Evolutionary conservation across 768 basidiomycete genomes (phyloP).

Genomic region (Myochromella boudieri): DNA sequence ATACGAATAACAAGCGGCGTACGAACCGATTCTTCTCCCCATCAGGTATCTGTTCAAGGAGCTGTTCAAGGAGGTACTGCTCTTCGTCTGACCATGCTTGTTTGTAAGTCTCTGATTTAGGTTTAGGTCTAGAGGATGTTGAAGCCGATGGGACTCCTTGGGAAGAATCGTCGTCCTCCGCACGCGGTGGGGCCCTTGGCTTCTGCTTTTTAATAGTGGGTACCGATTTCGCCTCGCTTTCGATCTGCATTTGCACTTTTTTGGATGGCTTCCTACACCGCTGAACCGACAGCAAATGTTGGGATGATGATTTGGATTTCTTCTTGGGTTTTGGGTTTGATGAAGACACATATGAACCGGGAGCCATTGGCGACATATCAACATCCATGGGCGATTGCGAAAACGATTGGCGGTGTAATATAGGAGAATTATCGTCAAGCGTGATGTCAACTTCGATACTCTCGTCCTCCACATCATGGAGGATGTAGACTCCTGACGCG

Average conservation of each 20-base stretch:
- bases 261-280: slow-evolving; percentile 7
- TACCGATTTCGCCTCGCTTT: background rate
- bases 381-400: background rate
- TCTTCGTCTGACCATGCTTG: slow-evolving; percentile 76
- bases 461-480: slow-evolving; percentile 59
- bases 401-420: slow-evolving; percentile 13
- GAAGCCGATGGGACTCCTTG: background rate
- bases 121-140: slow-evolving; percentile 27
- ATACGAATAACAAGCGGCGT: background rate
- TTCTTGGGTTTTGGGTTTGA: background rate
- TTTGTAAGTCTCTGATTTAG: slow-evolving; percentile 77
- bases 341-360: background rate
- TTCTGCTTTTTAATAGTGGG: slow-evolving; percentile 2
- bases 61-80: slow-evolving; percentile 72
- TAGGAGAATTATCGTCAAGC: slow-evolving; percentile 27
- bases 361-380: background rate
- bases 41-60: slow-evolving; percentile 75
- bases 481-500: slow-evolving; percentile 46
- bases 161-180: background rate
- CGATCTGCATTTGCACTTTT: slow-evolving; percentile 1
- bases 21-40: slow-evolving; percentile 72
- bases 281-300: background rate
- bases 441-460: slow-evolving; percentile 60
- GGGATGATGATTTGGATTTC: background rate
- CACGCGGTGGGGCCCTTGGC: background rate